Evolutionary conservation across 768 basidiomycete genomes (phyloP).

Genomic region (Cubamyces lactineus): DNA sequence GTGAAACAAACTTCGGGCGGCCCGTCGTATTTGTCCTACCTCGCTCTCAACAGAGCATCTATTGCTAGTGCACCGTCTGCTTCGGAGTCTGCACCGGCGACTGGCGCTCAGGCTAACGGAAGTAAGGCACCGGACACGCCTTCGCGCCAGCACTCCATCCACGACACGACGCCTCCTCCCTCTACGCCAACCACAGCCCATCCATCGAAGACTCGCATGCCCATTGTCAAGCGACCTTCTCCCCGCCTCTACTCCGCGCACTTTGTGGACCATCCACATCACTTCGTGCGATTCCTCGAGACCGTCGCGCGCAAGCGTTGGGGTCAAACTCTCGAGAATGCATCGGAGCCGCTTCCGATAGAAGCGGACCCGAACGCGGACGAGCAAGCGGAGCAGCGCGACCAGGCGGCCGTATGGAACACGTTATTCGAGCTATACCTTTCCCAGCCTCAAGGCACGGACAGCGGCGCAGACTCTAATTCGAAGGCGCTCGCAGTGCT

Average conservation of each 20-base stretch:
- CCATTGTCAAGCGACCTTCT: slow-evolving; percentile 62
- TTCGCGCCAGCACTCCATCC: slow-evolving; percentile 40
- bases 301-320: slow-evolving; percentile 79
- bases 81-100: not conserved
- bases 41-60: slow-evolving; percentile 67
- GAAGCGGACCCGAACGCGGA: slow-evolving; percentile 37
- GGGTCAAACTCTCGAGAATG: slow-evolving; percentile 67
- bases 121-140: not conserved
- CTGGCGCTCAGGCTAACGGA: slow-evolving; percentile 2
- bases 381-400: slow-evolving; percentile 56
- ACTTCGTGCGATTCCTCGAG: slow-evolving; percentile 89
- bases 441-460: slow-evolving; percentile 46
- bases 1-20: slow-evolving; percentile 35
- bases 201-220: slow-evolving; percentile 28
- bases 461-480: slow-evolving; percentile 41
- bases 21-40: slow-evolving; percentile 79
- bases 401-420: slow-evolving; percentile 92
- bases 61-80: slow-evolving; percentile 31
- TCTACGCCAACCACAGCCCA: slow-evolving; percentile 26
- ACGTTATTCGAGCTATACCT: slow-evolving; percentile 94
- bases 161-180: slow-evolving; percentile 37
- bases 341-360: slow-evolving; percentile 19
- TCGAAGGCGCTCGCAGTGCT: slow-evolving; percentile 79
- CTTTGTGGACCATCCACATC: slow-evolving; percentile 85
- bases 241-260: slow-evolving; percentile 91